Base-by-base conservation (phyloP, 495 filamentous ascomycete genomes). In the Cudoniella acicularis region DNA sequence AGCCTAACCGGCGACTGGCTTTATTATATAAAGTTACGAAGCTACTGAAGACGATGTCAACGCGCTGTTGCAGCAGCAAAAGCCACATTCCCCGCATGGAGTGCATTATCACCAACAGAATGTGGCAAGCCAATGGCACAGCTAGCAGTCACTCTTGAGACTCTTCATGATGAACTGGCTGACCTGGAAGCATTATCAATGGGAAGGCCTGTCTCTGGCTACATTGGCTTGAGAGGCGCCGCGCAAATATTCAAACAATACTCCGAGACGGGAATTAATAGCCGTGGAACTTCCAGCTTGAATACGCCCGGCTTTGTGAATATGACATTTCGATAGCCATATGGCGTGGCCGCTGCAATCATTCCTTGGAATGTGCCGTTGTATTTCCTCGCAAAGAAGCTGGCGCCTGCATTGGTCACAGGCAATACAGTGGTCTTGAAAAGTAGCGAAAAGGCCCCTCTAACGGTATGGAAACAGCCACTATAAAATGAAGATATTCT, bases 1-100 rank as follows among this genome's bases (percentile, higher is more conserved):
- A n/a, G n/a, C n/a, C n/a, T n/a, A n/a, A n/a, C n/a, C n/a, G n/a
- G n/a, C n/a, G n/a, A n/a, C n/a, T n/a, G 52, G 60, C 49, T 64
- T 25, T 56, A 62, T 51, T 54, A 49, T 27, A 54, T 18, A 36
- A 41, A 25, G 6, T 54, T 72, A 84, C 67, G 94, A 98, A 77
- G 93, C 89, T 59, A 88, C 87, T 57, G 92, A 94, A 82, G 88
- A 94, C 77, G 81, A 83, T 72, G 74, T 81, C 66, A 80, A 85
- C 30, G 52, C 21, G 60, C 66, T 36, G 94, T 98, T 49, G 76
- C 83, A 48, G 92, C 90, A 53, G 94, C 94, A 57, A 85, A 87
- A 67, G 90, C 93, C 60, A 92, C 96, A 65, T 83, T 94, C 64
- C 88, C 86, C 54, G 52, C 69, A 45, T 98, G 94, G 94, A 70